Conservation (phyloP, 225 moss, liverwort and hornwort species). For the Sphagnum tenellum region DNA sequence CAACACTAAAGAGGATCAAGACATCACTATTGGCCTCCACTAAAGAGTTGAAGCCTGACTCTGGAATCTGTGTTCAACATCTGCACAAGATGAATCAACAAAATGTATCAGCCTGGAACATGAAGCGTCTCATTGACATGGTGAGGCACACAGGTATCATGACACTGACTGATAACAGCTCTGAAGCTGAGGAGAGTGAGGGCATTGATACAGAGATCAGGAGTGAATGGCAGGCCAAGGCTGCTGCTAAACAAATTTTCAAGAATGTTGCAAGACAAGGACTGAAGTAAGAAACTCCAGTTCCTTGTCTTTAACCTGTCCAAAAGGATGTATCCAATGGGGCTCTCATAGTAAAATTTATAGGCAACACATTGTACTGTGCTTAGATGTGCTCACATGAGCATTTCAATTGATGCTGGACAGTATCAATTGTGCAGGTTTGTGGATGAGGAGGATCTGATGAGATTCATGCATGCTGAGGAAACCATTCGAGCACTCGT, state of each 20-base stretch:
- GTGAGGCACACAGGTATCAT: slow-evolving; percentile 52
- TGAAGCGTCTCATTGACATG: slow-evolving; percentile 84
- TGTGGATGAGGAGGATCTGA: slow-evolving; percentile 68
- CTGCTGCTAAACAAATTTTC: slow-evolving; percentile 80
- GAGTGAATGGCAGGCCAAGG: slow-evolving; percentile 96
- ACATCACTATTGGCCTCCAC: slow-evolving; percentile 2
- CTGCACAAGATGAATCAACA: slow-evolving; percentile 68
- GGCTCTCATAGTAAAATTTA: too few relatives aligned
- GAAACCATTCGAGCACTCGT: slow-evolving; percentile 61
- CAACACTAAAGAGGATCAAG: slow-evolving; percentile 19
- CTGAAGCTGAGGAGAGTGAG: slow-evolving; percentile 5
- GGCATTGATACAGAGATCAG: slow-evolving; percentile 64
- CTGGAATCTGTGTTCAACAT: slow-evolving; percentile 20
- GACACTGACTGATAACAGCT: slow-evolving; percentile 55
- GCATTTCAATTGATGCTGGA: too few relatives aligned
- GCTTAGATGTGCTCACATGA: too few relatives aligned
- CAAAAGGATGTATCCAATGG: too few relatives aligned
- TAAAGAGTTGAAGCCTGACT: slow-evolving; percentile 11
- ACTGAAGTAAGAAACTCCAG: slow-evolving; percentile 24
- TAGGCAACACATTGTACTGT: too few relatives aligned
- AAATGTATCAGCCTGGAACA: slow-evolving; percentile 93
- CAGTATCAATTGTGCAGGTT: slow-evolving; percentile 20
- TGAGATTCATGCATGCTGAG: slow-evolving; percentile 75
- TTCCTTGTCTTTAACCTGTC: too few relatives aligned
- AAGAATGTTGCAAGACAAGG: slow-evolving; percentile 66